A percentile compares a stretch with the other conserved stretches of the same genome.
These are phyloP conservation scores for Vararia minispora DNA, from an alignment of 768 basidiomycete genomes.

Conservation along the genomic window DNA sequence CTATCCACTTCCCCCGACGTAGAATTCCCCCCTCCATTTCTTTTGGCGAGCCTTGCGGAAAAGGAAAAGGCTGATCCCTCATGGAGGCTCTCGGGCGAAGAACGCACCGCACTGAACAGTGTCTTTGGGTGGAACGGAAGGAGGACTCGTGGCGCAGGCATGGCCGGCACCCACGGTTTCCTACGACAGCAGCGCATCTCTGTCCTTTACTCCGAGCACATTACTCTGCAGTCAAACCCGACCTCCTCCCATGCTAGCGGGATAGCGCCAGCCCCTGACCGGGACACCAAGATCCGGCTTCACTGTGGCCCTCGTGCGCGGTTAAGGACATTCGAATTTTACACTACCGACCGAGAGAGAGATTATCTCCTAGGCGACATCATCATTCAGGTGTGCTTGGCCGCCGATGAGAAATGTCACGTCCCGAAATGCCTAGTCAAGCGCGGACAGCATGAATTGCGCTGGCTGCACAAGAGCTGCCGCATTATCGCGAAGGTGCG, in stretches of 20 bases:
- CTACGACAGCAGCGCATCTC: conserved; percentile 46
- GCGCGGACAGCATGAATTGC: conserved; percentile 8
- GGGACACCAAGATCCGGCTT: conserved; percentile 10
- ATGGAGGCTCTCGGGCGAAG: conserved; percentile 41
- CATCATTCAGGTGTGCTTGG: conserved; percentile 23
- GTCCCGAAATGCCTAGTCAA: conserved; percentile 21
- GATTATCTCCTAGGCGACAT: conserved; percentile 32
- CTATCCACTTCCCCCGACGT: conserved; percentile 48
- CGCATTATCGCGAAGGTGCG: conserved; percentile 3
- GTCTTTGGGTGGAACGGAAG: conserved; percentile 52
- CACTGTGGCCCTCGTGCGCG: conserved; percentile 33
- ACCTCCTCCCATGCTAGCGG: conserved; percentile 8
- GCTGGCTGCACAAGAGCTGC: conserved; percentile 10
- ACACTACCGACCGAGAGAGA: conserved; percentile 30
- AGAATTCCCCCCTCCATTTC: conserved; percentile 31
- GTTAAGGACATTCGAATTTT: conserved; percentile 35
- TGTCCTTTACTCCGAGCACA: conserved; percentile 35
- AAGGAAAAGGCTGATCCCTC: conserved; percentile 32
- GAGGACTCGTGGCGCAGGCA: conserved; percentile 26
- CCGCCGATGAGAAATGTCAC: conserved; percentile 26
- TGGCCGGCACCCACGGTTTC: conserved; percentile 43
- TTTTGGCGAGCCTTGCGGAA: conserved; percentile 39
- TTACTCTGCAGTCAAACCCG: conserved; percentile 15
- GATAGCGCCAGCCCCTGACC: too few relatives aligned
- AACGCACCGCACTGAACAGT: conserved; percentile 38